Conservation (phyloP, 108 stramenopile genomes). For the Stephanodiscus minutulus region DNA sequence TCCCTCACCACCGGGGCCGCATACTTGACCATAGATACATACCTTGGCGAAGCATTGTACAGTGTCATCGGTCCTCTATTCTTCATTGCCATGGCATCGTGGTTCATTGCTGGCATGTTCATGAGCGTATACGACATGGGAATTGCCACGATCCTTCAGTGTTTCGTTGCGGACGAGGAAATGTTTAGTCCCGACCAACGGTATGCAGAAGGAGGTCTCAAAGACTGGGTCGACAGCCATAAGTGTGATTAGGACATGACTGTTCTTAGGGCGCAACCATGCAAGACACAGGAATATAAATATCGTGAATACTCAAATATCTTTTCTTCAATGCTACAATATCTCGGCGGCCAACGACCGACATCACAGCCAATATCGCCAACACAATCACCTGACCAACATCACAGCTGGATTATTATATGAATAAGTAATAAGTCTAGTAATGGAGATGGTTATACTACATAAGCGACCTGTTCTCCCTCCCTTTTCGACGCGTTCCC, state of each 20-base stretch:
- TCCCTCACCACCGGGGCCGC: slow-evolving; percentile 58
- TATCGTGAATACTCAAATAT: background rate
- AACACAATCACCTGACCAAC: too few species aligned
- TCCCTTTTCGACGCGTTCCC: too few species aligned
- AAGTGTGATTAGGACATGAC: background rate
- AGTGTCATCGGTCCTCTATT: slow-evolving; percentile 69
- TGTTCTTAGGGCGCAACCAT: background rate
- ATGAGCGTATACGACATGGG: slow-evolving; percentile 72
- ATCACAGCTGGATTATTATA: too few species aligned
- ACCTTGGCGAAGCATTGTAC: slow-evolving; percentile 51
- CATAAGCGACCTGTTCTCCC: too few species aligned
- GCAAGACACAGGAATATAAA: background rate
- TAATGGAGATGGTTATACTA: too few species aligned
- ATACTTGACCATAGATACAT: slow-evolving; percentile 47
- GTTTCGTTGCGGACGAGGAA: slow-evolving; percentile 91
- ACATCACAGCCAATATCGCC: too few species aligned
- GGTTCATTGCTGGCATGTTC: slow-evolving; percentile 62
- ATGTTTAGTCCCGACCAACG: slow-evolving; percentile 72
- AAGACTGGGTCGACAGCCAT: slow-evolving; percentile 39
- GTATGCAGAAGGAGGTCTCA: slow-evolving; percentile 63
- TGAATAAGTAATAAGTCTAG: too few species aligned
- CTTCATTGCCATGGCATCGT: slow-evolving; percentile 67
- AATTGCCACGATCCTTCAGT: slow-evolving; percentile 85
- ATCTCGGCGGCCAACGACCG: background rate
- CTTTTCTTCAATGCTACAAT: background rate